Evolutionary conservation across 164 flowering plant genomes (phyloP).

Genomic region (Stephania japonica): DNA sequence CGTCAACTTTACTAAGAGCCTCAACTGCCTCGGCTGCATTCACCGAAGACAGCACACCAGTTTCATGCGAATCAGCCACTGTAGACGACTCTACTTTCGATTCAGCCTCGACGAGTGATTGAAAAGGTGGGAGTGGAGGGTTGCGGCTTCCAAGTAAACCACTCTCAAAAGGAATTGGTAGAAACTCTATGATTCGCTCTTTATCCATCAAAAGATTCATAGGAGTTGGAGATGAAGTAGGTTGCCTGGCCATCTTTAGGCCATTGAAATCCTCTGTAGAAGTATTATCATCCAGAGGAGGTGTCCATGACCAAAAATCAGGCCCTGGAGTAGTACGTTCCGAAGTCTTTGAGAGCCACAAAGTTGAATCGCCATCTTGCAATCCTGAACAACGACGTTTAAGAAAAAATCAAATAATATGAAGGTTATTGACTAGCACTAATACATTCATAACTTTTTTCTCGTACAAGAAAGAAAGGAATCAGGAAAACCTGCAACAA

Average conservation of each 20-base stretch:
- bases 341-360: constrained; percentile 26
- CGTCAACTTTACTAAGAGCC: constrained; percentile 43
- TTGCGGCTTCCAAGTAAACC: constrained; percentile 23
- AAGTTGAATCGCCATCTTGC: constrained; percentile 15
- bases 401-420: constrained; percentile 3
- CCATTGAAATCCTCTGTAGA: constrained; percentile 15
- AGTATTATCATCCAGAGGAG: constrained; percentile 37
- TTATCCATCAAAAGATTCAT: constrained; percentile 48
- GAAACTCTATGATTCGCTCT: constrained; percentile 38
- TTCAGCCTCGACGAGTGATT: constrained; percentile 56
- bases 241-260: constrained; percentile 19
- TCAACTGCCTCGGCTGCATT: constrained; percentile 70
- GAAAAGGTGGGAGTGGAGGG: constrained; percentile 69
- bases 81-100: constrained; percentile 26
- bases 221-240: constrained; percentile 23
- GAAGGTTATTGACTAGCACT: neutral
- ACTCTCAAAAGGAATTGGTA: constrained; percentile 71
- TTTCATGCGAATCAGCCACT: constrained; percentile 33
- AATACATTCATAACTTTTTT: neutral
- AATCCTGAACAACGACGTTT: constrained; percentile 28
- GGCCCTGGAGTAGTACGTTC: constrained; percentile 68
- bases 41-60: constrained; percentile 41
- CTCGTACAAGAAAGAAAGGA: neutral
- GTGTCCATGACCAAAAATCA: constrained; percentile 95
- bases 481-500: neutral